A percentile compares a stretch with the other conserved stretches of the same genome.
phyloP scores from a whole-genome alignment of 1,284 basidiomycete genomes.

The Papiliotrema laurentii region DNA sequence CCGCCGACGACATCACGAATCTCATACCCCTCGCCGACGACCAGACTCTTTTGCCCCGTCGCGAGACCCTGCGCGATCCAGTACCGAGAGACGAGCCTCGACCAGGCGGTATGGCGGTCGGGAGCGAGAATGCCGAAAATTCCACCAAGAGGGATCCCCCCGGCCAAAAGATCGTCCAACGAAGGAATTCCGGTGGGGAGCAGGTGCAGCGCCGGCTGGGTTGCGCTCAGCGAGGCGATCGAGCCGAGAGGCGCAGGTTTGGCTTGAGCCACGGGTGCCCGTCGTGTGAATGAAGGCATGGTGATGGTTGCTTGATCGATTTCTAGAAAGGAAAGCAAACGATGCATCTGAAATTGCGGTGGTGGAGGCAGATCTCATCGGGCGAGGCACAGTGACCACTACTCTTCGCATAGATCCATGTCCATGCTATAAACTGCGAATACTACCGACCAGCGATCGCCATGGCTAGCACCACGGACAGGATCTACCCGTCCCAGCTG shows the following conservation, averaged over 20 bases:
- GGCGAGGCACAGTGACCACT: no score
- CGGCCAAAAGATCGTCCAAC: constrained; percentile 92
- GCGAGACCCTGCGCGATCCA: constrained; percentile 81
- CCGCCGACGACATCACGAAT: constrained; percentile 55
- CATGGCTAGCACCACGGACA: no score
- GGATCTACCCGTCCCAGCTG: no score
- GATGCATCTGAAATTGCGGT: no score
- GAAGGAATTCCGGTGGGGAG: constrained; percentile 87
- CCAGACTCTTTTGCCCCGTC: constrained; percentile 61
- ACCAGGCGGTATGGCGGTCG: constrained; percentile 79
- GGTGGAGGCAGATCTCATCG: no score
- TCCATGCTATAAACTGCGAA: no score
- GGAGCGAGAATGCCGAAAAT: constrained; percentile 69
- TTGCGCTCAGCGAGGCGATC: constrained; percentile 55
- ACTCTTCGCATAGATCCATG: no score
- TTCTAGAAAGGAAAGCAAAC: no score
- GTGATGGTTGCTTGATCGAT: not conserved
- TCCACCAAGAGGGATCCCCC: constrained; percentile 82
- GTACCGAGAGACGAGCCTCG: constrained; percentile 80
- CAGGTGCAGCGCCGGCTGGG: constrained; percentile 59
- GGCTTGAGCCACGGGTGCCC: not conserved
- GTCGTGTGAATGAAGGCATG: constrained; percentile 6
- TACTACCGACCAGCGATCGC: no score
- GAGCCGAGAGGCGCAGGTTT: constrained; percentile 55
- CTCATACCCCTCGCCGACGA: constrained; percentile 57